Conservation (phyloP, 805 yeast species). For the Suhomyces sp. region DNA sequence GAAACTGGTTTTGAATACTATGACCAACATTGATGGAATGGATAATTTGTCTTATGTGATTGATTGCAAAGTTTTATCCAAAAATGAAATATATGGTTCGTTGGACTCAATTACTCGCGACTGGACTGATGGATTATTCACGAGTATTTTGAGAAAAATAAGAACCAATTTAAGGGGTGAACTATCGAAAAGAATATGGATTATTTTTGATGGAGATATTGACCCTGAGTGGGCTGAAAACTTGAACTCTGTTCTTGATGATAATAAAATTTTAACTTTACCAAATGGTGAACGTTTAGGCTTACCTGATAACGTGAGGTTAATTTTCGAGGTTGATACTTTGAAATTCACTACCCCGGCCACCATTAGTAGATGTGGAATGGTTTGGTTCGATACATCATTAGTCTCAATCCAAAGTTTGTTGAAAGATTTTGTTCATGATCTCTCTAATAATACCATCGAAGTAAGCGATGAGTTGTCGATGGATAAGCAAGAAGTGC, state of each 20-base stretch:
- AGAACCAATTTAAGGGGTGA: conserved; percentile 61
- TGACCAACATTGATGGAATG: conserved; percentile 27
- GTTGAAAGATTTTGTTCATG: conserved; percentile 14
- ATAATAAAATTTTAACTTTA: conserved; percentile 73
- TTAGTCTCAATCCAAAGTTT: conserved; percentile 19
- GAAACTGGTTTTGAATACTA: conserved; percentile 46
- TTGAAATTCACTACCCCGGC: conserved; percentile 79
- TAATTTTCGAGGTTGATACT: conserved; percentile 75
- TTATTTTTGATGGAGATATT: conserved; percentile 87
- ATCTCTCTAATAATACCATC: conserved; percentile 15
- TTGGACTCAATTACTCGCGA: conserved; percentile 79
- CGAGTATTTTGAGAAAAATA: conserved; percentile 61
- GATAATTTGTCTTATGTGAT: conserved; percentile 47
- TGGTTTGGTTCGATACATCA: conserved; percentile 64
- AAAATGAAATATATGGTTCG: conserved; percentile 65
- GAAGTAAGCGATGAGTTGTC: conserved; percentile 9
- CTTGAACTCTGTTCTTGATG: conserved; percentile 87
- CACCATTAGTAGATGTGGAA: conserved; percentile 89
- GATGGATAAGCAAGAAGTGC: conserved; percentile 6
- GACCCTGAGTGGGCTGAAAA: conserved; percentile 95
- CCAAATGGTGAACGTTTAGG: conserved; percentile 86
- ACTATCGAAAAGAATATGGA: conserved; percentile 57
- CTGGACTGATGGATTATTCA: conserved; percentile 88
- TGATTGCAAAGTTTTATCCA: conserved; percentile 75
- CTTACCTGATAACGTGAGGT: conserved; percentile 59